phyloP scores from a whole-genome alignment of 345 rosid genomes.

The Schrenkiella parvula region DNA sequence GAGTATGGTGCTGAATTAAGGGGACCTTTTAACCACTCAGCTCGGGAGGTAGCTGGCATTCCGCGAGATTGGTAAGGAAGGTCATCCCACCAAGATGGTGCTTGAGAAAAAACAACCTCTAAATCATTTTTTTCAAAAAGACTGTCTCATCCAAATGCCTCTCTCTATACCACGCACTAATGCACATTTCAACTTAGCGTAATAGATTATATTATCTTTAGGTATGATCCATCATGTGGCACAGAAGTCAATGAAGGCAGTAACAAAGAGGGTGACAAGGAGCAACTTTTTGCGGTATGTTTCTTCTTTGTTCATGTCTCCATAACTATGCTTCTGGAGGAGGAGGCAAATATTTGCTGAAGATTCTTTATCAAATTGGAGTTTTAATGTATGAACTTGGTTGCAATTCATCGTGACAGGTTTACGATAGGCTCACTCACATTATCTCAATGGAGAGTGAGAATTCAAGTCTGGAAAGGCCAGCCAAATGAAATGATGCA shows the following conservation, averaged over 20 bases:
- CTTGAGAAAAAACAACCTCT: neutral
- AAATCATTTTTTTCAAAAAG: neutral
- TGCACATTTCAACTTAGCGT: neutral
- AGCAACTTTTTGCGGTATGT: slow-evolving; percentile 64
- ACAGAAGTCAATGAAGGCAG: slow-evolving; percentile 30
- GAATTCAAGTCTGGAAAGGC: slow-evolving; percentile 50
- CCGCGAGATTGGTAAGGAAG: slow-evolving; percentile 75
- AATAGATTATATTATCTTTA: slow-evolving; percentile 15
- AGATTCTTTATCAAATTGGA: neutral
- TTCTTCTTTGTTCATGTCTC: slow-evolving; percentile 5
- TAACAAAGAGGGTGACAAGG: slow-evolving; percentile 30
- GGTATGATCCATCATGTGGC: slow-evolving; percentile 60
- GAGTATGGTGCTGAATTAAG: slow-evolving; percentile 82
- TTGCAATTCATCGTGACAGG: slow-evolving; percentile 42
- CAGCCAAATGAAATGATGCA: slow-evolving; percentile 28
- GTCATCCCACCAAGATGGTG: neutral
- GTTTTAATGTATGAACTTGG: neutral
- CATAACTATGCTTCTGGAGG: neutral
- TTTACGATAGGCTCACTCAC: slow-evolving; percentile 69
- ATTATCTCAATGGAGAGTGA: slow-evolving; percentile 78
- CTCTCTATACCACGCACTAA: neutral
- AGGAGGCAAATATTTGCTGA: neutral
- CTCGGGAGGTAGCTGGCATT: slow-evolving; percentile 89
- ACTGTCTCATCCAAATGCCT: neutral
- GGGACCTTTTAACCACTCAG: slow-evolving; percentile 89